These are phyloP conservation scores for Echium plantagineum DNA, from an alignment of 257 asterid species.

Conservation along the genomic window DNA sequence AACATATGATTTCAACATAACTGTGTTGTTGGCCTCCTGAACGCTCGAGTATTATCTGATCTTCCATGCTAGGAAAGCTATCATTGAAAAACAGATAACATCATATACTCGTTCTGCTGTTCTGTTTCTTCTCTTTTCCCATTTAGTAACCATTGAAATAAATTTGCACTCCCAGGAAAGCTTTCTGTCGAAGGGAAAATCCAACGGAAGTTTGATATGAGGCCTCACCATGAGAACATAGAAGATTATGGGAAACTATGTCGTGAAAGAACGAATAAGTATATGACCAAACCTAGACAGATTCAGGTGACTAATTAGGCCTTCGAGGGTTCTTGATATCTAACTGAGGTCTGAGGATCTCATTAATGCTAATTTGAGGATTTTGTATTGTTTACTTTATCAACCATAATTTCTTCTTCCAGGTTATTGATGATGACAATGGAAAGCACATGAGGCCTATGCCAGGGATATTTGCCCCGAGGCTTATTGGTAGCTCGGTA, in stretches of 20 bases:
- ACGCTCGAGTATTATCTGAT: too few species aligned
- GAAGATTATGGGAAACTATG: constrained; percentile 60
- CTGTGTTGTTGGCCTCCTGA: too few species aligned
- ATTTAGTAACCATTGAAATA: constrained; percentile 6
- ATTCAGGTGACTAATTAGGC: constrained; percentile 32
- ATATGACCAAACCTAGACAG: constrained; percentile 50
- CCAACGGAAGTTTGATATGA: constrained; percentile 70
- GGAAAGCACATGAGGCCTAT: constrained; percentile 72
- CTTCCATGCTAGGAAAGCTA: background rate
- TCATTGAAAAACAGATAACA: background rate
- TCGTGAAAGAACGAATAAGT: constrained; percentile 71
- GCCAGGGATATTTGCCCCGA: constrained; percentile 49
- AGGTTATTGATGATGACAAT: constrained; percentile 65
- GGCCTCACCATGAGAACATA: constrained; percentile 50
- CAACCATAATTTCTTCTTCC: constrained; percentile 3
- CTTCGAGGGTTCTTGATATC: background rate
- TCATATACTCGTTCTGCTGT: background rate
- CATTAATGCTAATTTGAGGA: background rate
- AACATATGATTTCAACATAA: background rate
- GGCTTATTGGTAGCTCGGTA: constrained; percentile 40
- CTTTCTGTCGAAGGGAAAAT: constrained; percentile 78
- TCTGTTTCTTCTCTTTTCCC: background rate
- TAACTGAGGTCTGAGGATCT: background rate
- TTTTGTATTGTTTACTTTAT: background rate
- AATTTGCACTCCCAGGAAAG: constrained; percentile 36